Percentiles rank a stretch among this genome's conserved stretches.
phyloP scores from a whole-genome alignment of 2,329 filamentous ascomycete genomes.

The Elsinoe australis region DNA sequence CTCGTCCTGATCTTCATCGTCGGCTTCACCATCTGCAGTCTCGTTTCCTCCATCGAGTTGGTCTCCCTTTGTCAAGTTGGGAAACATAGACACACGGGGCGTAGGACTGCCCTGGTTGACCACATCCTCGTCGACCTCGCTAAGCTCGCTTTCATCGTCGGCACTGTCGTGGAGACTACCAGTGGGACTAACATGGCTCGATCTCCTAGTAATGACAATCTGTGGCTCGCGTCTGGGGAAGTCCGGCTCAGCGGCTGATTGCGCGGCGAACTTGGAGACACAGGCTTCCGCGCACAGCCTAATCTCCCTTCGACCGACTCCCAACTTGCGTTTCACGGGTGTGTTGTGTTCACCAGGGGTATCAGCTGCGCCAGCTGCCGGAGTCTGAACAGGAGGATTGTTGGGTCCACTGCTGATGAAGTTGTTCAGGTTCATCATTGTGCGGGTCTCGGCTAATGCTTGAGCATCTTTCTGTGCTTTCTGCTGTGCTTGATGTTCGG shows the following conservation, averaged over 20 bases:
- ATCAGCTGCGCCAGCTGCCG: conserved; percentile 19
- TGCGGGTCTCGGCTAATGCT: conserved; percentile 23
- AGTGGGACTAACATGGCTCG: conserved; percentile 42
- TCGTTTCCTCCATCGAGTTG: conserved; percentile 19
- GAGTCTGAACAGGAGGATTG: conserved; percentile 21
- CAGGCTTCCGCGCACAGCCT: conserved; percentile 53
- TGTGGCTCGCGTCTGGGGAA: conserved; percentile 2
- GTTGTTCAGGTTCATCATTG: conserved; percentile 29
- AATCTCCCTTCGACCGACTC: conserved; percentile 53
- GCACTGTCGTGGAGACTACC: conserved; percentile 49
- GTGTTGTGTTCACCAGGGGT: conserved; percentile 15
- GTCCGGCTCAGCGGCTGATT: conserved; percentile 18
- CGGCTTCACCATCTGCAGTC: conserved; percentile 8
- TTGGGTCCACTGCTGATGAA: conserved; percentile 25
- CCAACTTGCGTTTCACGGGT: conserved; percentile 42
- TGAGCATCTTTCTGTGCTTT: conserved; percentile 21
- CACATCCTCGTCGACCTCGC: conserved; percentile 41
- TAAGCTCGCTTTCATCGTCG: conserved; percentile 50
- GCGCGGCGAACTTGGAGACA: conserved; percentile 31
- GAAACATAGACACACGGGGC: conserved; percentile 6
- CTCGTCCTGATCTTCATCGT: conserved; percentile 22
- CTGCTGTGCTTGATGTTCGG: conserved; percentile 29
- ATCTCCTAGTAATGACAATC: conserved; percentile 9
- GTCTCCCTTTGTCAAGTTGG: conserved; percentile 7
- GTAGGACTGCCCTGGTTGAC: conserved; percentile 21